Evolutionary conservation across 306 rosid genomes (phyloP), one percentile per base, ranked within the genome.

Genomic region (Quercus agrifolia): DNA sequence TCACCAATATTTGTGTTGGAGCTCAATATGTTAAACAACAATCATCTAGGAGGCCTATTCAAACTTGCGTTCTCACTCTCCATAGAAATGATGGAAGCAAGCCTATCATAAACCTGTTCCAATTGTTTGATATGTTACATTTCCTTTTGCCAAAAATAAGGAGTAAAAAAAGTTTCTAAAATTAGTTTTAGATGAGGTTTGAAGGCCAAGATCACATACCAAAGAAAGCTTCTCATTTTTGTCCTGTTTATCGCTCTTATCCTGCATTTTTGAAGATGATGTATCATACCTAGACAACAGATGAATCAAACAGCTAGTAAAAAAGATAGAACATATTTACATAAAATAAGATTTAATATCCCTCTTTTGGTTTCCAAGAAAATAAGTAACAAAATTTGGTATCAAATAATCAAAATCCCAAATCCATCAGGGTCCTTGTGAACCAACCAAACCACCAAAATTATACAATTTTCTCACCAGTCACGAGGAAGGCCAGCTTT

Each of bases 401-500:
- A 23, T 57, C n/a, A 31, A 62, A 15, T 49, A 68, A 23, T 20
- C 19, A 75, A 15, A 46, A 23, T 3, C 18, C 28, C 4, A 21
- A 66, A n/a, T 21, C 61, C 62, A 23, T 56, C 68, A 63, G 14
- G 56, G 13, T 41, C 28, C 20, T 46, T 52, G 30, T 51, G 35
- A 76, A 17, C 52, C 74, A 80, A 66, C 70, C 18, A 67, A 74
- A 74, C 70, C 12, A 10, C 56, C 52, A n/a, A 21, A 70, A 23
- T 10, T 38, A 31, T 35, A 38, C 23, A 79, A 46, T 35, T 54
- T 78, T 72, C 88, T 76, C 79, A 94, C 99, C 99, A 94, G 76
- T 94, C 90, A 83, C 97, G 97, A 51, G 99, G 99, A 86, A 92
- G 87, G 82, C 99, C 99, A 56, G 99, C 99, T 83, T 91, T 87